phyloP scores from a whole-genome alignment of 2,329 filamentous ascomycete genomes.

The Pseudogymnoascus pannorum region DNA sequence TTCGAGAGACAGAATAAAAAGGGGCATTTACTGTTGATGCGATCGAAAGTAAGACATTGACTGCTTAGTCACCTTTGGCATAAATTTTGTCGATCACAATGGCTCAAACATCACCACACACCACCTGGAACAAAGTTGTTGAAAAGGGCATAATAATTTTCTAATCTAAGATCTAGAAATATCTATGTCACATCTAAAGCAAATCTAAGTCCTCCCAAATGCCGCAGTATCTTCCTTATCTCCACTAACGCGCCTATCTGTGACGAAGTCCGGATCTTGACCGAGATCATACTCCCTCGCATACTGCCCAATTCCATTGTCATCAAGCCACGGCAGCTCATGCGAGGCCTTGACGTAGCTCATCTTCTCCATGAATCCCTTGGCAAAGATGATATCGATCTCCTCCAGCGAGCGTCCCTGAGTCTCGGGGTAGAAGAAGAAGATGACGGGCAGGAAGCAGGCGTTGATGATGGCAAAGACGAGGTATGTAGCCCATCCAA shows the following conservation, averaged over 20 bases:
- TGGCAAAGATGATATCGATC: conserved; percentile 22
- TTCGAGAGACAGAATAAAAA: too few relatives aligned
- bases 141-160: too few relatives aligned
- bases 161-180: too few relatives aligned
- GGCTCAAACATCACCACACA: too few relatives aligned
- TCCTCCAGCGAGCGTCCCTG: conserved; percentile 38
- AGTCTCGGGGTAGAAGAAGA: conserved; percentile 52
- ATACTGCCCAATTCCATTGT: not conserved
- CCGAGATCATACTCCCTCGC: not conserved
- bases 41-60: too few relatives aligned
- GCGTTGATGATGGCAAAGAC: conserved; percentile 5
- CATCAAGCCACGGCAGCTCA: not conserved
- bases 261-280: not conserved
- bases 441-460: conserved; percentile 40
- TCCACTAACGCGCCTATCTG: not conserved
- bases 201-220: too few relatives aligned
- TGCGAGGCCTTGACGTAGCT: conserved; percentile 42
- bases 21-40: too few relatives aligned
- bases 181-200: too few relatives aligned
- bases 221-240: not conserved
- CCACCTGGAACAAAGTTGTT: too few relatives aligned
- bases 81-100: too few relatives aligned
- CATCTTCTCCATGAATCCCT: conserved; percentile 48
- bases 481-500: conserved; percentile 3
- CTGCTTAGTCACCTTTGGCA: too few relatives aligned